Evolutionary conservation across 2,329 filamentous ascomycete genomes (phyloP), one percentile per base, ranked within the genome.

Genomic region (Fusarium pseudonygamai): DNA sequence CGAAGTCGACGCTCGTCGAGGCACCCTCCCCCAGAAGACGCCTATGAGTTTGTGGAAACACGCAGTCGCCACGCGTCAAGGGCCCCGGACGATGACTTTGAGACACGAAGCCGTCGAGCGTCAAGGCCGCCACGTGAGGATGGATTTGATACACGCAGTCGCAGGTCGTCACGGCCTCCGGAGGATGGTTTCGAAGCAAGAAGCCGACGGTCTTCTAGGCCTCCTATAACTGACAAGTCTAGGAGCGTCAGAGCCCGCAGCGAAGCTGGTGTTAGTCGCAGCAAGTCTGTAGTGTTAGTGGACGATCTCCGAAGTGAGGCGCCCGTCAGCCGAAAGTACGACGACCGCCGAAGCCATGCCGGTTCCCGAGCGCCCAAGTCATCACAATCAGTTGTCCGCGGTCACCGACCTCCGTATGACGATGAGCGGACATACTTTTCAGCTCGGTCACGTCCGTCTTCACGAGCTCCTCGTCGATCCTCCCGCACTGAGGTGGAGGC

Each of bases 251-350:
- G 85, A 32, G 80, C 83, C 26, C 82, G 83, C 56, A 87, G 86
- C 76, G 83, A 86, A 61, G 72, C 55, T 26, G 60, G 72, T 37
- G 61, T 56, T 30, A 32, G 65, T 40, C 72, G 72, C 40, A 74
- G 69, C 56, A 74, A 70, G 40, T 75, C 69, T 56, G 65, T 75
- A 16, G 80, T 85, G 74, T 75, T 85, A 60, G 79, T 78, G 16
- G 84, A 87, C 13, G 86, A 86, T 62, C 79, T 83, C 61, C 81
- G 80, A 60, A 87, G 86, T 76, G 83, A 86, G 55, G 71, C 67
- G 7, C 63, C 67, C 34, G 40, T 47, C 36, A 49, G 59, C 36
- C 67, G 63, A 37, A 69, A 68, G 30, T 69, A 59, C 39, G 84
- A 87, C 14, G 86, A 87, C 58, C 79, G 83, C 61, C 81, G 80